These are phyloP conservation scores for Silene conica DNA, from an alignment of 148 eudicot species.

Conservation along the genomic window DNA sequence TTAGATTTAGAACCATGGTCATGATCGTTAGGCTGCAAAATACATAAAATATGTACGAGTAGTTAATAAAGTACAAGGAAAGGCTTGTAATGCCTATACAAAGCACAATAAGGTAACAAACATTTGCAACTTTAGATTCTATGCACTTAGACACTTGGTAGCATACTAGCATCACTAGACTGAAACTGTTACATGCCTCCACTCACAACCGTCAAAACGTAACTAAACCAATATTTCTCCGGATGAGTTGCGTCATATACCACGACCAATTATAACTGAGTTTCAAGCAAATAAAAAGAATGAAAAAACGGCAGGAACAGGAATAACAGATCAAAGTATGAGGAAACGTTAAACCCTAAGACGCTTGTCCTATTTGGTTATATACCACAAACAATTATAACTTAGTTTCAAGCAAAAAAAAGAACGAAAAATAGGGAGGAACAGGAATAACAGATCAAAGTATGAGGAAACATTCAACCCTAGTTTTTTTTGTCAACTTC, in stretches of 20 bases:
- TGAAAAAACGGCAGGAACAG: neutral
- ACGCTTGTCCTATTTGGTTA: no score
- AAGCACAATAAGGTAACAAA: neutral
- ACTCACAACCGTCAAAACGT: neutral
- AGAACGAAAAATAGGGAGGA: neutral
- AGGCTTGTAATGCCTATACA: neutral
- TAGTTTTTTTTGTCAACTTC: neutral
- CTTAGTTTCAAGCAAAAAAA: neutral
- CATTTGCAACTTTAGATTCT: neutral
- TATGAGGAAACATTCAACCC: neutral
- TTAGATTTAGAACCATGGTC: conserved; percentile 67
- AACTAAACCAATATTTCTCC: neutral
- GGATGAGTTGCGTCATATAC: neutral
- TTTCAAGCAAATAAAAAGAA: neutral
- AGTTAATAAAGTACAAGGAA: neutral
- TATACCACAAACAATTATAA: neutral
- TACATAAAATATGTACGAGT: neutral
- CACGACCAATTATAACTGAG: neutral
- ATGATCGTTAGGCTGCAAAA: conserved; percentile 76
- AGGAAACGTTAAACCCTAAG: neutral
- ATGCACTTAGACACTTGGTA: neutral
- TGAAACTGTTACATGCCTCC: neutral
- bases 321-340: neutral
- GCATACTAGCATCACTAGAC: neutral
- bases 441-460: neutral